Conservation (phyloP, 306 rosid species). For the Vigna unguiculata region DNA sequence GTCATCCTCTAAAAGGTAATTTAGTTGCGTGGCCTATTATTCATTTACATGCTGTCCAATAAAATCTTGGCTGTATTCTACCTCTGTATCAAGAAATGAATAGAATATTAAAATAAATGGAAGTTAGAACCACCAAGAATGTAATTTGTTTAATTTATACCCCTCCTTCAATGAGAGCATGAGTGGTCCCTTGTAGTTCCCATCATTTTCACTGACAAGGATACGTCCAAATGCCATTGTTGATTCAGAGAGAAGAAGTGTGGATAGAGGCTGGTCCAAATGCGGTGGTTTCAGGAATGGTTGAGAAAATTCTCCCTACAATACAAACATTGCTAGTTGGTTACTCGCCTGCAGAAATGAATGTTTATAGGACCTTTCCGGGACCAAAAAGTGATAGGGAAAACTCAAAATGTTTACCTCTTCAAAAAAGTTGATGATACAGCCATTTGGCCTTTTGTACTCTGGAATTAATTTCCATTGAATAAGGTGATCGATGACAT, state of each 20-base stretch:
- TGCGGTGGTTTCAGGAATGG: conserved; percentile 98
- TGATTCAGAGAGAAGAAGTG: conserved; percentile 86
- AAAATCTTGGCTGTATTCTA: conserved; percentile 32
- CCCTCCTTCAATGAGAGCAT: conserved; percentile 83
- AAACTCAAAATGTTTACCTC: conserved; percentile 66
- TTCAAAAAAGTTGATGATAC: conserved; percentile 86
- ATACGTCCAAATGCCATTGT: conserved; percentile 92
- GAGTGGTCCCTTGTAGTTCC: conserved; percentile 93
- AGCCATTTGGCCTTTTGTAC: conserved; percentile 90
- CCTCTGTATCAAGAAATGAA: conserved; percentile 30
- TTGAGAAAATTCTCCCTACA: conserved; percentile 90
- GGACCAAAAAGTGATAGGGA: conserved; percentile 35
- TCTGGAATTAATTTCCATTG: conserved; percentile 92
- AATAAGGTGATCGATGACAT: conserved; percentile 86
- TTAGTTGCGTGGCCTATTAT: conserved; percentile 30
- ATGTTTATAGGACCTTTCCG: conserved; percentile 22
- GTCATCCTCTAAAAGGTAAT: conserved; percentile 27
- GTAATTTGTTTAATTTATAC: conserved; percentile 52
- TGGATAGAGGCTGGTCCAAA: conserved; percentile 90
- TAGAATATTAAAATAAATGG: conserved; percentile 34
- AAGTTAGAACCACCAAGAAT: conserved; percentile 10
- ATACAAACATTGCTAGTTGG: conserved; percentile 22
- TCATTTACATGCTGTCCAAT: conserved; percentile 15
- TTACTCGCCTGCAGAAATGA: conserved; percentile 40
- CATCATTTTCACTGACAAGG: conserved; percentile 78